These are phyloP conservation scores for Mycotypha africana DNA, from an alignment of 371 early-diverging fungal genomes.

Conservation along the genomic window DNA sequence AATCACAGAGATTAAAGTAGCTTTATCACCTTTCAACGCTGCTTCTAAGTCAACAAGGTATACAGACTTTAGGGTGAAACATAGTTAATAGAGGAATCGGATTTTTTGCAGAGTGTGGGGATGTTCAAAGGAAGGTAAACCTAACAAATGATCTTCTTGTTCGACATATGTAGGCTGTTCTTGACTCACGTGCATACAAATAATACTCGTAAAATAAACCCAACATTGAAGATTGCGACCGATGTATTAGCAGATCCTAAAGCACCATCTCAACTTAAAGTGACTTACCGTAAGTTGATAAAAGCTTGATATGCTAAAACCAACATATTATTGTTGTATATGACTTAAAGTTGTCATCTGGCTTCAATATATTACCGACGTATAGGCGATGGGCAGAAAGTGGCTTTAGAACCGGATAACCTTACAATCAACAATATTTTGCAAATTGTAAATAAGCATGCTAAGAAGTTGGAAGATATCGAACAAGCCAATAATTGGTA, in stretches of 20 bases:
- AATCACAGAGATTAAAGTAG: conserved; percentile 42
- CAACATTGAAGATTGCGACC: conserved; percentile 49
- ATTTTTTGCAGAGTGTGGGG: too few relatives aligned
- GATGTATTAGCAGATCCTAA: conserved; percentile 40
- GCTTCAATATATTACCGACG: too few relatives aligned
- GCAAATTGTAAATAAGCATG: conserved; percentile 51
- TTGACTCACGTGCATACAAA: conserved; percentile 53
- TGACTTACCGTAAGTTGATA: conserved; percentile 48
- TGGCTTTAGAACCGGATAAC: conserved; percentile 44
- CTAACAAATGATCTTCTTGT: neutral
- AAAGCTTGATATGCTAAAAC: neutral
- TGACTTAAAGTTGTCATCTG: too few relatives aligned
- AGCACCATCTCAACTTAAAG: conserved; percentile 41
- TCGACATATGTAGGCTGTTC: conserved; percentile 37
- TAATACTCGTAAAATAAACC: conserved; percentile 46
- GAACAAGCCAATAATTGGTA: conserved; percentile 53
- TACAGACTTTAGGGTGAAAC: too few relatives aligned
- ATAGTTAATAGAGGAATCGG: too few relatives aligned
- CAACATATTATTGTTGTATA: too few relatives aligned
- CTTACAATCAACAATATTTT: conserved; percentile 50
- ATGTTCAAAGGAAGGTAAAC: neutral
- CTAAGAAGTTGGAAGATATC: conserved; percentile 55
- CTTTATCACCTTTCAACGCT: conserved; percentile 39
- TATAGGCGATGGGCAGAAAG: conserved; percentile 56
- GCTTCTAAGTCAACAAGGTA: conserved; percentile 46